Conservation (phyloP, 2,329 filamentous ascomycete species). For the Exophiala calicioides region DNA sequence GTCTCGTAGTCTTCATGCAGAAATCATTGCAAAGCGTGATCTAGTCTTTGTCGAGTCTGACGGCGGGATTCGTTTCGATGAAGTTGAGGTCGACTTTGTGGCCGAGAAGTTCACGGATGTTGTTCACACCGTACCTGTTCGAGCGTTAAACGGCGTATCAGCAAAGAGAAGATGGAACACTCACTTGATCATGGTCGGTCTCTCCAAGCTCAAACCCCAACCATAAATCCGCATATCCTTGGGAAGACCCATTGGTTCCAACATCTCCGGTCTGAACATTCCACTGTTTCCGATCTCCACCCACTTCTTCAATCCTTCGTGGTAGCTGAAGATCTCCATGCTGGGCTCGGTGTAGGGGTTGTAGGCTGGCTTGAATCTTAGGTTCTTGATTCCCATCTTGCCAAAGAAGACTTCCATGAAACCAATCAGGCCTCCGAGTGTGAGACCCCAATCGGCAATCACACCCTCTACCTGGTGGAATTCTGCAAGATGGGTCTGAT, state of each 20-base stretch:
- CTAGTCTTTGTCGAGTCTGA: slow-evolving; percentile 82
- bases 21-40: slow-evolving; percentile 29
- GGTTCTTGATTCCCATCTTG: slow-evolving; percentile 85
- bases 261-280: slow-evolving; percentile 98
- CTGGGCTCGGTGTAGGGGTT: slow-evolving; percentile 94
- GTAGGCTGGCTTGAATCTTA: slow-evolving; percentile 97
- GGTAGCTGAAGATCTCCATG: slow-evolving; percentile 98
- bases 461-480: slow-evolving; percentile 99
- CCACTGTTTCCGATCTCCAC: slow-evolving; percentile 98
- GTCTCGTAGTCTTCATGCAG: slow-evolving; percentile 8
- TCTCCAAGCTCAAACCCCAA: slow-evolving; percentile 86
- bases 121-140: slow-evolving; percentile 68
- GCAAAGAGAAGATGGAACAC: slow-evolving; percentile 34
- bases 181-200: slow-evolving; percentile 97
- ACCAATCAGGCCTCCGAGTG: slow-evolving; percentile 87
- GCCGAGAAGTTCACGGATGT: slow-evolving; percentile 87
- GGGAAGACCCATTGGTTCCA: slow-evolving; percentile 90
- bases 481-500: slow-evolving; percentile 93
- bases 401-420: slow-evolving; percentile 95
- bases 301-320: slow-evolving; percentile 83
- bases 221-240: slow-evolving; percentile 92
- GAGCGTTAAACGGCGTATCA: slow-evolving; percentile 4
- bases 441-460: slow-evolving; percentile 93
- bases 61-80: slow-evolving; percentile 87
- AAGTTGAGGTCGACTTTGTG: slow-evolving; percentile 95